Base-by-base conservation (phyloP, 306 rosid species). In the Prunus armeniaca region DNA sequence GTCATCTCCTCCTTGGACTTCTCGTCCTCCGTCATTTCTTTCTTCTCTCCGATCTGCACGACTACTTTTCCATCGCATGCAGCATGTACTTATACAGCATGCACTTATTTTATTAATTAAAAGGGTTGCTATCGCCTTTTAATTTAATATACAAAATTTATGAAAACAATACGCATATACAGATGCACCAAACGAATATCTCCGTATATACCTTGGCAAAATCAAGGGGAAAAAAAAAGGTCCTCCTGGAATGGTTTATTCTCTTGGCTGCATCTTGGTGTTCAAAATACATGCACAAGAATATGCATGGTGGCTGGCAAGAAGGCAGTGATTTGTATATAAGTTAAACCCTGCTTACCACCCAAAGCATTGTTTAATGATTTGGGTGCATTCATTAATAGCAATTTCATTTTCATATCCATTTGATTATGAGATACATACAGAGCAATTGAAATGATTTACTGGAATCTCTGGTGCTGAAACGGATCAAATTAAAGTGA, bases 1-100 rank as follows among this genome's bases (percentile, higher is more conserved):
- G 25, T 76, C 0, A 30, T 30, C 7, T 61, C 67, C 19, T 80
- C 54, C 20, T 74, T 75, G 77, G 14, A 25, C 12, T n/a, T 57
- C 30, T 47, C 41, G 10, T 27, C 25, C 41, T 72, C 66, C 1
- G 2, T 22, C 8, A 9, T 20, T 72, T 41, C 52, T 38, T 56
- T 56, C 24, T 22, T 14, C 5, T 38, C 32, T 24, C 5, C 54
- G 67, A 72, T 72, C 66, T 57, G 76, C 55, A 41, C 43, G 41
- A 7, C 12, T 24, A 22, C 49, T 38, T 56, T 9, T 54, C 52
- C 75, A 55, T 71, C 18, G n/a, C 67, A 62, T 72, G 55, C 76
- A 22, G 76, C 52, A 11, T 22, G 22, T 54, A 30, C 51, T 5
- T 19, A 62, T 15, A 6, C 15, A 43, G 7, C 38, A 32, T 0